A percentile compares a stretch with the other conserved stretches of the same genome.
phyloP scores from a whole-genome alignment of 768 basidiomycete species.

The Pleurotus pulmonarius region DNA sequence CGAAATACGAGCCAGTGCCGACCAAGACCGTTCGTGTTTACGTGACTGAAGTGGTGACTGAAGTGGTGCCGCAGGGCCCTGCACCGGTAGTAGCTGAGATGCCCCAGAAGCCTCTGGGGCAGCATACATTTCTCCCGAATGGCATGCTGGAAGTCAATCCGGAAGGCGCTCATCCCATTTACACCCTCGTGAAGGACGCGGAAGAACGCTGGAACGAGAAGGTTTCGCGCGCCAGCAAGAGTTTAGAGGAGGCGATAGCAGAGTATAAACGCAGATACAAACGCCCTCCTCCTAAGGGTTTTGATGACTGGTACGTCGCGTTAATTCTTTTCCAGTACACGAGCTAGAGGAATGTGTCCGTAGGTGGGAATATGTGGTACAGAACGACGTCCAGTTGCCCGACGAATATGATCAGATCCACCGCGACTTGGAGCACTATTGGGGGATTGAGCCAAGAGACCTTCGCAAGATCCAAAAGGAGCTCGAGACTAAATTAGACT shows the following conservation, averaged over 20 bases:
- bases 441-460: slow-evolving; percentile 14
- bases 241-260: slow-evolving; percentile 31
- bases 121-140: slow-evolving; percentile 16
- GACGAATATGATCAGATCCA: slow-evolving; percentile 54
- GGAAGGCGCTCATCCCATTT: slow-evolving; percentile 39
- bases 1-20: background rate
- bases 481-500: slow-evolving; percentile 6
- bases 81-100: background rate
- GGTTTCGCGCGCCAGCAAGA: slow-evolving; percentile 29
- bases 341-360: background rate
- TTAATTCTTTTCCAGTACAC: background rate
- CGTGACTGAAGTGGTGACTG: background rate
- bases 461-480: slow-evolving; percentile 10
- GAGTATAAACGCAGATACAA: slow-evolving; percentile 36
- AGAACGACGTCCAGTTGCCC: slow-evolving; percentile 42
- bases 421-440: slow-evolving; percentile 14
- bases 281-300: slow-evolving; percentile 37
- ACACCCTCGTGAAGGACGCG: slow-evolving; percentile 33
- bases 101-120: background rate
- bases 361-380: slow-evolving; percentile 44
- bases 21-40: background rate
- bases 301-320: slow-evolving; percentile 39
- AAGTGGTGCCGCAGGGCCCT: background rate
- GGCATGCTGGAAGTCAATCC: slow-evolving; percentile 34
- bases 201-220: slow-evolving; percentile 36